A percentile compares a stretch with the other conserved stretches of the same genome.
Conservation (phyloP, 768 basidiomycete genomes). For the Ramaria sp. region DNA sequence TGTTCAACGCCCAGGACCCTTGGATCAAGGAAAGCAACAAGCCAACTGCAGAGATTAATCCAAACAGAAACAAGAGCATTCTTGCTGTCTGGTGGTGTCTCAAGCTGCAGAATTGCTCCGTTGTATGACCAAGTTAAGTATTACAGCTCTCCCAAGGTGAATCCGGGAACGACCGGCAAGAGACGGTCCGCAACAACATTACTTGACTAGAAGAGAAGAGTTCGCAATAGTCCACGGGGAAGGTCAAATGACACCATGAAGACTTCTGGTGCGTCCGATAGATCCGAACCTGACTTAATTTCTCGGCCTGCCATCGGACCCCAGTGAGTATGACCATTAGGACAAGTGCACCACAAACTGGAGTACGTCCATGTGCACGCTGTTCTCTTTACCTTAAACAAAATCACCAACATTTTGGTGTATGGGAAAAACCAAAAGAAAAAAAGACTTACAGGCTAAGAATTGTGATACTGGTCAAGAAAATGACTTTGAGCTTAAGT, state of each 20-base stretch:
- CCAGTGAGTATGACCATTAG: too few relatives aligned
- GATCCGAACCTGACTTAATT: too few relatives aligned
- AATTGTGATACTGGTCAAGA: too few relatives aligned
- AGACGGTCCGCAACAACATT: neutral
- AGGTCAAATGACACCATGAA: neutral
- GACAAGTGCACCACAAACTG: too few relatives aligned
- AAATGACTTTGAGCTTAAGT: too few relatives aligned
- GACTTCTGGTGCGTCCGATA: neutral
- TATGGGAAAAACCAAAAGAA: too few relatives aligned
- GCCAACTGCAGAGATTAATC: neutral
- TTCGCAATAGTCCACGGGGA: neutral
- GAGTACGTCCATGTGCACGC: too few relatives aligned
- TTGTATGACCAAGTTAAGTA: neutral
- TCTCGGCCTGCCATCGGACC: too few relatives aligned
- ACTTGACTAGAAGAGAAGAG: neutral
- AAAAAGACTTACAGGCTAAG: too few relatives aligned
- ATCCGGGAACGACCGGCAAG: neutral
- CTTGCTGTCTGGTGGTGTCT: neutral
- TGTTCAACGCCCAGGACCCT: slow-evolving; percentile 20
- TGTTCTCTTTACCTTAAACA: too few relatives aligned
- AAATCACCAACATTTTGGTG: too few relatives aligned
- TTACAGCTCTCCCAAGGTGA: neutral
- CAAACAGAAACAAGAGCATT: neutral
- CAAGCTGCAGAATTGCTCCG: neutral
- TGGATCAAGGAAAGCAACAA: neutral